A percentile compares a stretch with the other conserved stretches of the same genome.
Evolutionary conservation across 1,284 basidiomycete genomes (phyloP).

Genomic region (Heterobasidion irregulare): DNA sequence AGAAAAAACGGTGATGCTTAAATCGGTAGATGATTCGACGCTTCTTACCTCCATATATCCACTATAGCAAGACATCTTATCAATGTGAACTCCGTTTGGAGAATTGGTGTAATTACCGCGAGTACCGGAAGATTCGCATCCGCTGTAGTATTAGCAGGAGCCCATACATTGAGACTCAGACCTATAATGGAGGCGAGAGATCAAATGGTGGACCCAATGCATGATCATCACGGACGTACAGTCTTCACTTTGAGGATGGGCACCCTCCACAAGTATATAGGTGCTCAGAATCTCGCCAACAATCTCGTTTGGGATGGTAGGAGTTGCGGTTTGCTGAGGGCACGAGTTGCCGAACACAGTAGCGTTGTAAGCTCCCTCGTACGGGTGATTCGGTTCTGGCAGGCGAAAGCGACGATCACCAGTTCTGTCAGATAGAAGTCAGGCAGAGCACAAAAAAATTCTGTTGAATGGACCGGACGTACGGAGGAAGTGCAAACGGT

Average conservation of each 20-base stretch:
- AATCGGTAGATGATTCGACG: no score
- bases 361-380: slow-evolving; percentile 30
- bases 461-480: slow-evolving; percentile 6
- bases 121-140: slow-evolving; percentile 44
- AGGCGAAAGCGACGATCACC: slow-evolving; percentile 30
- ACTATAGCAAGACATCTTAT: slow-evolving; percentile 22
- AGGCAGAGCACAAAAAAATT: background rate
- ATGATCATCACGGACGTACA: slow-evolving; percentile 24
- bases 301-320: slow-evolving; percentile 17
- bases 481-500: slow-evolving; percentile 40
- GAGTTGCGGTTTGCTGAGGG: slow-evolving; percentile 32
- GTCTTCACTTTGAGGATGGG: slow-evolving; percentile 35
- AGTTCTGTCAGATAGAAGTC: slow-evolving; percentile 4
- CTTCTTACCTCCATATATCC: slow-evolving; percentile 43
- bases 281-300: slow-evolving; percentile 24
- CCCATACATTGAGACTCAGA: slow-evolving; percentile 49
- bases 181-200: slow-evolving; percentile 26
- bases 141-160: slow-evolving; percentile 29
- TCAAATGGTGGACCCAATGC: background rate
- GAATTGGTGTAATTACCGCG: slow-evolving; percentile 24
- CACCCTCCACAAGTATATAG: slow-evolving; percentile 22
- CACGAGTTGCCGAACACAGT: slow-evolving; percentile 37
- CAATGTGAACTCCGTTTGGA: background rate
- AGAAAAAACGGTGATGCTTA: background rate
- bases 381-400: slow-evolving; percentile 33